phyloP scores from a whole-genome alignment of 345 rosid genomes.

The Odontarrhena argentea region DNA sequence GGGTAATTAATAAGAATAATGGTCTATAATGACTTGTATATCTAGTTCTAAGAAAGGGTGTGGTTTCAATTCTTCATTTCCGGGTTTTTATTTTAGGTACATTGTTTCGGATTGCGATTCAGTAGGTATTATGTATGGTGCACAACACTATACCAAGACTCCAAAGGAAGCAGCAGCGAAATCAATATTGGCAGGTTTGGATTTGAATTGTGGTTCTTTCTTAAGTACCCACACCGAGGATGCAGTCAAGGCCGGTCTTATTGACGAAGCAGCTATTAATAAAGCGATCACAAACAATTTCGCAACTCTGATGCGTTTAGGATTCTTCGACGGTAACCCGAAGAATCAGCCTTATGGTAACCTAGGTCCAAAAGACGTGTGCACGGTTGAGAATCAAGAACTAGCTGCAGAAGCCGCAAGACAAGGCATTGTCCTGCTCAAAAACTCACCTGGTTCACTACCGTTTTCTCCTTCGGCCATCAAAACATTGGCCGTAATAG shows the following conservation, averaged over 20 bases:
- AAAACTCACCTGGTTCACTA: slow-evolving; percentile 52
- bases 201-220: slow-evolving; percentile 60
- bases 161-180: slow-evolving; percentile 66
- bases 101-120: slow-evolving; percentile 42
- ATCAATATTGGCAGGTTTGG: slow-evolving; percentile 61
- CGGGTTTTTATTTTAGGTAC: slow-evolving; percentile 24
- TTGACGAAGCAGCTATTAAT: slow-evolving; percentile 49
- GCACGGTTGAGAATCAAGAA: slow-evolving; percentile 53
- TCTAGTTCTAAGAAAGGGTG: not conserved
- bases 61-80: not conserved
- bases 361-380: slow-evolving; percentile 60
- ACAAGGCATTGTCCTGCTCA: slow-evolving; percentile 71
- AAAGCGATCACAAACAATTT: slow-evolving; percentile 57
- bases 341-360: slow-evolving; percentile 31
- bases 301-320: slow-evolving; percentile 64
- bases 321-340: slow-evolving; percentile 70
- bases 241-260: slow-evolving; percentile 52
- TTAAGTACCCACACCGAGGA: slow-evolving; percentile 51
- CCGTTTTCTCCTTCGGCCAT: slow-evolving; percentile 52
- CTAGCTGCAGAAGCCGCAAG: slow-evolving; percentile 72
- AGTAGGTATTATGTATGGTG: slow-evolving; percentile 36
- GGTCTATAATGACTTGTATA: too few relatives aligned
- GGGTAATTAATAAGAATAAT: slow-evolving; percentile 41
- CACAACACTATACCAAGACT: slow-evolving; percentile 59
- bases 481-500: slow-evolving; percentile 59